Conservation (phyloP, 2,329 filamentous ascomycete genomes). For the Capronia americana region DNA sequence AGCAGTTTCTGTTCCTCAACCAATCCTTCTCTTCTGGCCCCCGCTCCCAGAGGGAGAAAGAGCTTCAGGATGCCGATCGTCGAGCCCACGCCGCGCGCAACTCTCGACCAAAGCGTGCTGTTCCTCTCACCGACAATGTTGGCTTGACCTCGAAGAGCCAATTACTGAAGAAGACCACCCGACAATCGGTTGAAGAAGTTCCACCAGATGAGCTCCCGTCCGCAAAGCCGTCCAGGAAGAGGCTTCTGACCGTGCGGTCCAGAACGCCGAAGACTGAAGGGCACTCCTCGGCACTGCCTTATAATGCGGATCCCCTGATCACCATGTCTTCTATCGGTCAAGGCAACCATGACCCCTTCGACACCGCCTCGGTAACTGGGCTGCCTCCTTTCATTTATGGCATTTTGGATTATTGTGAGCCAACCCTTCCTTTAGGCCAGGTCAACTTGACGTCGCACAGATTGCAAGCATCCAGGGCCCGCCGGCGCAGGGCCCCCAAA, state of each 20-base stretch:
- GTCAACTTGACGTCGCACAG: background rate
- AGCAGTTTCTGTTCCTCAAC: constrained; percentile 19
- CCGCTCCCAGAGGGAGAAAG: constrained; percentile 23
- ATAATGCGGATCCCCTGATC: background rate
- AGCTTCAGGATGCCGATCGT: constrained; percentile 23
- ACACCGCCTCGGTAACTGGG: constrained; percentile 3
- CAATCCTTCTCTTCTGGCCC: constrained; percentile 12
- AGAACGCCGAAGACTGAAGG: background rate
- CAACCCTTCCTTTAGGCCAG: background rate
- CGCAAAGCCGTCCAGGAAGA: background rate
- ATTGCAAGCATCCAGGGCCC: background rate
- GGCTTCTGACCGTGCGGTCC: constrained; percentile 7
- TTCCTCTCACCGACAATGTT: background rate
- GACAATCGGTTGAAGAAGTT: background rate
- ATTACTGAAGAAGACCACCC: background rate
- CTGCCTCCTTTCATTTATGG: constrained; percentile 16
- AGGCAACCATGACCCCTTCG: constrained; percentile 15
- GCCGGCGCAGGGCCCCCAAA: background rate
- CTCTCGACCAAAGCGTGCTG: constrained; percentile 4
- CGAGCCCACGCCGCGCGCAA: constrained; percentile 18
- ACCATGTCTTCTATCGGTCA: background rate
- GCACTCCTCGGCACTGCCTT: background rate
- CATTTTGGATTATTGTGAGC: constrained; percentile 11
- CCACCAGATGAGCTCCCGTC: background rate
- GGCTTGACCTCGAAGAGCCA: background rate